Evolutionary conservation across 2,329 filamentous ascomycete species (phyloP), one percentile per base, ranked within the genome.

Genomic region (Aphanocladium album): DNA sequence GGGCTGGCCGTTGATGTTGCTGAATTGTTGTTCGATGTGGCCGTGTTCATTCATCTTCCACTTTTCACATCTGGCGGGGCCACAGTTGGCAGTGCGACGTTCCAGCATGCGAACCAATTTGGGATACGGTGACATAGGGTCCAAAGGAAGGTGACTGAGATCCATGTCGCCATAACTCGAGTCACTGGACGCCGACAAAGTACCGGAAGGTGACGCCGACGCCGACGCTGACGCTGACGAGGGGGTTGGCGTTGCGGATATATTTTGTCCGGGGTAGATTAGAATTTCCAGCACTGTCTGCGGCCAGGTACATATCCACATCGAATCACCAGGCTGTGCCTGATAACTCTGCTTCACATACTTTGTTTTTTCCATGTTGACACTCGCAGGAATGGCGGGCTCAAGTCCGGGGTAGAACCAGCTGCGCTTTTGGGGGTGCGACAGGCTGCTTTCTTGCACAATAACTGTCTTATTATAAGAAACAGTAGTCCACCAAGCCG

Each of bases 271-370:
- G 1, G 82, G 76, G 63, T 84, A 86, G 45, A 86, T 81, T 64
- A 84, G 84, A 3, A 84, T 70, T 56, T 86, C 82, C 5, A 86
- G 73, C 2, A 77, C 73, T 0, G 82, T 84, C 30, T 78, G 74
- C 2, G 82, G 80, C 83, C 83, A 86, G 2, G 74, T 80, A 67
- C 83, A 86, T 23, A 86, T 76, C 83, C 83, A 86, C 1, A 80
- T 79, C 61, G 73, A 80, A 51, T 85, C 82, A 2, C 83, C 83
- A 0, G 70, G 69, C 62, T 76, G 68, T 1, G 75, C 74, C 12
- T 70, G 69, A 2, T 64, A 59, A 6, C 62, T 66, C 35, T 65
- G 63, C 54, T 54, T 67, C 56, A 64, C 66, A 19, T 64, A 68
- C 6, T 62, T 67, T 16, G 66, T 58, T 1, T 75, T 75, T 19